Percentiles rank a stretch among this genome's conserved stretches.
These are phyloP conservation scores for Ceratopteris richardii DNA, from an alignment of 75 land plant genomes.

Conservation along the genomic window DNA sequence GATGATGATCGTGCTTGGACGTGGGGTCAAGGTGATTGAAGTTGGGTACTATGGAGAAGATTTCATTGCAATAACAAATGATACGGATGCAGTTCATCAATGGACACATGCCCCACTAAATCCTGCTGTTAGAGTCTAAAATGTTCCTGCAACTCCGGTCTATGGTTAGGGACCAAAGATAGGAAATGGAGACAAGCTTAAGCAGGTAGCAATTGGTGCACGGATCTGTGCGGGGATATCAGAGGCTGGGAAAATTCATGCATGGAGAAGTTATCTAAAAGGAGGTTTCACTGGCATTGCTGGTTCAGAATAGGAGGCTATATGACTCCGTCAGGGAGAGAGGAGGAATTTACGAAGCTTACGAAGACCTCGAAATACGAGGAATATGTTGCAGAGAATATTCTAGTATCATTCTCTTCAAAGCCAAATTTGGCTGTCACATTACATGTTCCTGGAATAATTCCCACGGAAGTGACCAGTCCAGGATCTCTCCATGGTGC, in stretches of 20 bases:
- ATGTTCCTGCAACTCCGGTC: slow-evolving; percentile 27
- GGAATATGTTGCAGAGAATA: no score
- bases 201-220: slow-evolving; percentile 29
- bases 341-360: slow-evolving; percentile 5
- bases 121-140: slow-evolving; percentile 32
- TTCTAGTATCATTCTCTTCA: no score
- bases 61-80: slow-evolving; percentile 35
- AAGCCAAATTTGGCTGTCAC: no score
- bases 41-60: slow-evolving; percentile 38
- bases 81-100: slow-evolving; percentile 38
- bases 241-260: slow-evolving; percentile 26
- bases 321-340: slow-evolving; percentile 30
- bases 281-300: slow-evolving; percentile 27
- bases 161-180: slow-evolving; percentile 22
- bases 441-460: no score
- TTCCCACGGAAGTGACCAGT: no score
- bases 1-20: slow-evolving; percentile 42
- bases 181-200: slow-evolving; percentile 25
- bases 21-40: slow-evolving; percentile 36
- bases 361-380: no score
- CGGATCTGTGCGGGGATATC: slow-evolving; percentile 36
- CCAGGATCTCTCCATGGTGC: no score
- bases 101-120: slow-evolving; percentile 34
- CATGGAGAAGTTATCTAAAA: slow-evolving; percentile 28
- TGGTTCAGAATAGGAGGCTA: slow-evolving; percentile 21